Base-by-base conservation (phyloP, 257 asterid species). In the Solanum sejunctum region DNA sequence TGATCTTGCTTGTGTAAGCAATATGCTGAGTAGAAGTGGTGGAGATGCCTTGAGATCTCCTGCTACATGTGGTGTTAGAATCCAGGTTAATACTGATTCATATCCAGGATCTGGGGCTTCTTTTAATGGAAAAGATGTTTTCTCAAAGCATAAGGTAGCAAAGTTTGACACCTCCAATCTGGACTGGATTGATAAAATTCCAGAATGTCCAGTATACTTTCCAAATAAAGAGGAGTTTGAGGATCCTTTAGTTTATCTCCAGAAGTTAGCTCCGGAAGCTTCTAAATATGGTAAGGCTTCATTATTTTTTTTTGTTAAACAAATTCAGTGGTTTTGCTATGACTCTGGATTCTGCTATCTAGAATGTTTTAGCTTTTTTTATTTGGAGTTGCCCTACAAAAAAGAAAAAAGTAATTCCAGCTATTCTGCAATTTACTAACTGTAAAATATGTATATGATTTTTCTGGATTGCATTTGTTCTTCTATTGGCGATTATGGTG, bases 181-280 rank as follows among this genome's bases (percentile, higher is more conserved):
- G 72, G 95, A 92, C 64, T 97, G 99, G 99, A 95, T 92, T 67
- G 92, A 92, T 75, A 90, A 89, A 89, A 92, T 97, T 86, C 97
- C 89, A 0, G 98, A 94, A 72, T 97, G 99, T 88, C 99, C 99
- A 3, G 96, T 94, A 57, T 97, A 93, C 89, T 63, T 85, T 83
- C 99, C 99, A 60, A 91, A 88, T 85, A 91, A 89, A 86, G 97
- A 93, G 90, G 99, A 97, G 84, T 97, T 97, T 85, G 93, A 94
- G 88, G 99, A 97, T 90, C 99, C 99, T 78, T 86, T 97, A 85
- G 91, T 91, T 78, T 97, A 91, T 92, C 87, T 97, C 86, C 98
- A 92, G 88, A 97, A 93, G 92, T 95, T 97, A 83, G 97, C 99
- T 85, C 98, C 98, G 45, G 98, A 93, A 87, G 99, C 99, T 86